Conservation (phyloP, 192 early-diverging fungal genomes). For the Geosiphon pyriformis region DNA sequence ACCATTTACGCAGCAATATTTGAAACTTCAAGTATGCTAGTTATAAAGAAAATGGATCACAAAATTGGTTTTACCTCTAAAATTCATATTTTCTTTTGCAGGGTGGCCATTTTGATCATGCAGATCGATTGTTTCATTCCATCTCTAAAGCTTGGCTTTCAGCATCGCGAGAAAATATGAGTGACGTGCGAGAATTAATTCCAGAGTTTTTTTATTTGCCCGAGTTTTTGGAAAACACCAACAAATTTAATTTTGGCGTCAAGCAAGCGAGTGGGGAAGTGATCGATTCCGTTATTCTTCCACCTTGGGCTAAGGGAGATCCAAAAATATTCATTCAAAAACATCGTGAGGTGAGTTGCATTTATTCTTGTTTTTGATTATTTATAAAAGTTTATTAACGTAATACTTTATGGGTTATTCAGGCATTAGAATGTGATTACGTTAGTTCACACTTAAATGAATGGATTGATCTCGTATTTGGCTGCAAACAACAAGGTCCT, state of each 20-base stretch:
- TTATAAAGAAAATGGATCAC: no score
- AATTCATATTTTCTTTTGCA: no score
- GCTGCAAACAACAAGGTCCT: constrained; percentile 88
- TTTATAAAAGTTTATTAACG: constrained; percentile 12
- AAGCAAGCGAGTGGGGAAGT: constrained; percentile 57
- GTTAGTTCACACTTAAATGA: constrained; percentile 84
- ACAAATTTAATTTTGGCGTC: constrained; percentile 58
- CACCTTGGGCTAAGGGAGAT: constrained; percentile 77
- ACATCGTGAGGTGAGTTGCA: constrained; percentile 58
- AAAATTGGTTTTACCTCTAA: no score
- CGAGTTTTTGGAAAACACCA: constrained; percentile 80
- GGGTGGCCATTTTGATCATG: constrained; percentile 81
- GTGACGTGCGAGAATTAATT: constrained; percentile 89
- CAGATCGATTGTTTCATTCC: constrained; percentile 75
- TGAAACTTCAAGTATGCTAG: constrained; percentile 62
- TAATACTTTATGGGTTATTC: background rate
- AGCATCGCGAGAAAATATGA: constrained; percentile 63
- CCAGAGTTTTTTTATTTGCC: constrained; percentile 97
- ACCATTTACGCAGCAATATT: constrained; percentile 80
- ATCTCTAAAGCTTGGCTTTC: constrained; percentile 72
- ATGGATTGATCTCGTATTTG: constrained; percentile 96
- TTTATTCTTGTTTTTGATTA: background rate
- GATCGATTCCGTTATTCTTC: constrained; percentile 71
- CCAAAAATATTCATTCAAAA: constrained; percentile 71
- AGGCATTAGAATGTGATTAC: constrained; percentile 77